phyloP scores from a whole-genome alignment of 2,329 filamentous ascomycete species.

The Karstenula rhodostoma region DNA sequence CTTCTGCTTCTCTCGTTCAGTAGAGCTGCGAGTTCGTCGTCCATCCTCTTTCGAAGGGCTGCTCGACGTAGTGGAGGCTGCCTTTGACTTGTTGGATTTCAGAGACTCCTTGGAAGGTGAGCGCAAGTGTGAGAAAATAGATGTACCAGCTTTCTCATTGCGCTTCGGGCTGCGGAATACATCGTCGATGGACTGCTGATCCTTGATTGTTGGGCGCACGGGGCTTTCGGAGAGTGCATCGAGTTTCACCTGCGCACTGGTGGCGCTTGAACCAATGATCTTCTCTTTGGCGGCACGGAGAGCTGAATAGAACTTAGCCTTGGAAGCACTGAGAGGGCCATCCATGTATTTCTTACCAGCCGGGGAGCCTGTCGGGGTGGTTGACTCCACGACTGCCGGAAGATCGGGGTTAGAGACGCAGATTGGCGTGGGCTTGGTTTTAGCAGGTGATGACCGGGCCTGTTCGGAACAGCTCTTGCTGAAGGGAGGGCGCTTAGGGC shows the following conservation, averaged over 20 bases:
- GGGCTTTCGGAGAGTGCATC: slow-evolving; percentile 57
- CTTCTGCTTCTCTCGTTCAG: slow-evolving; percentile 65
- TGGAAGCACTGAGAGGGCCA: slow-evolving; percentile 88
- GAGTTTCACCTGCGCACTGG: slow-evolving; percentile 66
- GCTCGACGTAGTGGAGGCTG: slow-evolving; percentile 27
- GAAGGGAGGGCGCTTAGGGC: slow-evolving; percentile 57
- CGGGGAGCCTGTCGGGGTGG: slow-evolving; percentile 66
- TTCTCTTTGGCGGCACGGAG: slow-evolving; percentile 87
- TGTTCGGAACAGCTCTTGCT: slow-evolving; percentile 70
- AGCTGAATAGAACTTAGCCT: slow-evolving; percentile 90
- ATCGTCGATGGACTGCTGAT: slow-evolving; percentile 42
- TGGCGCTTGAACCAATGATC: slow-evolving; percentile 75
- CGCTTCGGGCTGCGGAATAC: slow-evolving; percentile 45
- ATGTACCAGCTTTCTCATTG: slow-evolving; percentile 36
- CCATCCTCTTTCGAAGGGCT: slow-evolving; percentile 47
- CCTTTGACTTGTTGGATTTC: slow-evolving; percentile 41
- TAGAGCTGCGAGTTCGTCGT: slow-evolving; percentile 65
- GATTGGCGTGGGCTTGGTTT: slow-evolving; percentile 59
- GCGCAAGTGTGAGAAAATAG: slow-evolving; percentile 46
- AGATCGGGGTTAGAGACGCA: slow-evolving; percentile 55
- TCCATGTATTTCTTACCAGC: slow-evolving; percentile 65
- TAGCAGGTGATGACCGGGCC: slow-evolving; percentile 29
- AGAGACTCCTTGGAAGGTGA: slow-evolving; percentile 47
- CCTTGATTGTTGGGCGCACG: slow-evolving; percentile 34
- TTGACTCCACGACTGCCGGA: slow-evolving; percentile 54